Base-by-base conservation (phyloP, 2,329 filamentous ascomycete species). In the Aspergillus sp. region DNA sequence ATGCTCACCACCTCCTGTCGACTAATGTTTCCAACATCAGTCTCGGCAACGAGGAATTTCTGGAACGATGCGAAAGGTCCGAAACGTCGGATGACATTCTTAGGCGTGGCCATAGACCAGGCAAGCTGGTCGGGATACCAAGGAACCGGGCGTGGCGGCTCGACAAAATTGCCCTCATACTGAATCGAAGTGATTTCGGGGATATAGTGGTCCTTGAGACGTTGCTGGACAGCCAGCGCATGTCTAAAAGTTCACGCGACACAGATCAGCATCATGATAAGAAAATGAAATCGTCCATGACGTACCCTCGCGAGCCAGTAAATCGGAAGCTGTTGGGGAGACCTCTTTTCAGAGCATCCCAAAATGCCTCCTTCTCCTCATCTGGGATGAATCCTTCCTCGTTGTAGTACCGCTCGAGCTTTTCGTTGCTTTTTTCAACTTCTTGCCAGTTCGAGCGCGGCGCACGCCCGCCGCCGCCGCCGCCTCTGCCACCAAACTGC, bases 1-100 rank as follows among this genome's bases (percentile, higher is more conserved):
- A 98, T 98, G 73, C 89, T 95, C 60, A 98, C 93, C 36, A 95
- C 86, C 72, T 98, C 93, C 69, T 98, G 93, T 59, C 93, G 83
- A 69, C 88, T 95, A 60, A 98, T 97, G 67, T 97, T 98, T 59
- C 93, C 93, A 19, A 97, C 90, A 44, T 87, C 90, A 4, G 93
- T 96, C 76, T 98, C 93, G 41, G 91, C 94, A 39, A 98, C 93
- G 40, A 98, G 78, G 74, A 96, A 98, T 66, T 94, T 95, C 67
- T 98, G 93, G 71, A 98, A 97, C 27, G 88, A 86, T 39, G 90
- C 85, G 65, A 98, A 98, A 3, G 93, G 93, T 31, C 88, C 83
- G 67, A 95, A 95, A 64, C 90, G 90, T 58, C 93, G 86, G 50
- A 98, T 81, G 53, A 97, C 85, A 62, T 95, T 90, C 77, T 97